These are phyloP conservation scores for Lachnellula cervina DNA, from an alignment of 2,329 filamentous ascomycete species.

Conservation along the genomic window DNA sequence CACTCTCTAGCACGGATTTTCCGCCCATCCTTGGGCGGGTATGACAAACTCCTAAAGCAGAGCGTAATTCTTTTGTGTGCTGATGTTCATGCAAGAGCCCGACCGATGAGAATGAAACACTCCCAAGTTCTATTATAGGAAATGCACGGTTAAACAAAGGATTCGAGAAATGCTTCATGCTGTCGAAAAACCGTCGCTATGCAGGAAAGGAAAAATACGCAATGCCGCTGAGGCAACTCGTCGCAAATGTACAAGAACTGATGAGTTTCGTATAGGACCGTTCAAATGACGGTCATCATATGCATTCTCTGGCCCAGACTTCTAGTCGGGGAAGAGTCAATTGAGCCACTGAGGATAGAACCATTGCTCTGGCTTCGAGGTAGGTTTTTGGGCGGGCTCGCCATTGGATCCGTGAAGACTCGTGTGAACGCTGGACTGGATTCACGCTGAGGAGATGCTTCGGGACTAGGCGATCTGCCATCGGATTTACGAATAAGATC, in stretches of 20 bases:
- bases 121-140: conserved; percentile 16
- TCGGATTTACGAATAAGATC: conserved; percentile 57
- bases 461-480: conserved; percentile 51
- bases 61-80: background rate
- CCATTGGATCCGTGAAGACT: conserved; percentile 58
- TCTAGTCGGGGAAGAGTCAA: conserved; percentile 49
- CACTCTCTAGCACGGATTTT: background rate
- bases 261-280: conserved; percentile 6
- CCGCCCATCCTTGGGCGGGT: conserved; percentile 1
- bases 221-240: conserved; percentile 5
- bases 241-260: conserved; percentile 26
- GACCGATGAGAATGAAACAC: conserved; percentile 1
- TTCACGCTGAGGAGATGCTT: conserved; percentile 44
- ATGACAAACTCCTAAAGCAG: background rate
- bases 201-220: conserved; percentile 33
- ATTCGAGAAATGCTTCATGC: conserved; percentile 20
- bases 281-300: conserved; percentile 56
- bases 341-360: conserved; percentile 46
- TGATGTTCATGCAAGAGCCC: background rate
- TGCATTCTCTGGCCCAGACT: conserved; percentile 52
- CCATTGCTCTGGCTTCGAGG: conserved; percentile 51
- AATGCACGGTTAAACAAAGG: conserved; percentile 15
- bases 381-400: conserved; percentile 48
- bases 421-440: conserved; percentile 64
- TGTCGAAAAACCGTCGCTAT: conserved; percentile 35